Evolutionary conservation across 208 protist species (phyloP), one percentile per base, ranked within the genome.

Genomic region (Acanthamoeba lenticulata): DNA sequence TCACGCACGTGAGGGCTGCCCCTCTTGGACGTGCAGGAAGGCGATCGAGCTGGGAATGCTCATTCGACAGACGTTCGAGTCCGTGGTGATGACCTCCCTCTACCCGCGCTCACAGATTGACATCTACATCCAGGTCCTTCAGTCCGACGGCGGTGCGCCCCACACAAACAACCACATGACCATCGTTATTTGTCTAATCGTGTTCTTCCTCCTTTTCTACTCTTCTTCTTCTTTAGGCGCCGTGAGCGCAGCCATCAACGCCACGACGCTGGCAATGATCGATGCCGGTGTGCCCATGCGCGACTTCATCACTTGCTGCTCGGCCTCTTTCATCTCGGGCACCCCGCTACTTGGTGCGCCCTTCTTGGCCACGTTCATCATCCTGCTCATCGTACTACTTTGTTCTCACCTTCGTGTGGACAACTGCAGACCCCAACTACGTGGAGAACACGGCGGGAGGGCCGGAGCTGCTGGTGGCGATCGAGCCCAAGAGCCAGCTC

Each of bases 251-350:
- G 77, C 92, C 29, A 97, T 99, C 42, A 99, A 99, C 67, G 98
- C 98, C 1, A 93, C 96, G 0, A 98, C 97, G 42, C 95, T 99
- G 34, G 98, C 98, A 0, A 57, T 99, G 21, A 96, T 99, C 0
- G 97, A 99, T 93, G 98, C 98, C 13, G 98, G 98, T 69, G 96
- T 99, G 19, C 96, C 98, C 9, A 98, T 99, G 96, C 92, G 95
- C 27, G 98, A 98, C 92, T 98, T 98, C 95, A 91, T 98, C 13
- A 94, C 90, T 45, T 95, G 96, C 21, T 97, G 96, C 86, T 90
- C 96, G 0, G 95, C 96, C 3, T 97, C 96, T n/a, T 97, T 89
- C 81, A 96, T 98, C 49, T 97, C 98, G 34, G 95, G 94, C 32
- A 94, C 81, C 0, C 83, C 96, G 1, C 19, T 98, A 0, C 90